Evolutionary conservation across 164 flowering plant species (phyloP).

Genomic region (Magnolia officinalis): DNA sequence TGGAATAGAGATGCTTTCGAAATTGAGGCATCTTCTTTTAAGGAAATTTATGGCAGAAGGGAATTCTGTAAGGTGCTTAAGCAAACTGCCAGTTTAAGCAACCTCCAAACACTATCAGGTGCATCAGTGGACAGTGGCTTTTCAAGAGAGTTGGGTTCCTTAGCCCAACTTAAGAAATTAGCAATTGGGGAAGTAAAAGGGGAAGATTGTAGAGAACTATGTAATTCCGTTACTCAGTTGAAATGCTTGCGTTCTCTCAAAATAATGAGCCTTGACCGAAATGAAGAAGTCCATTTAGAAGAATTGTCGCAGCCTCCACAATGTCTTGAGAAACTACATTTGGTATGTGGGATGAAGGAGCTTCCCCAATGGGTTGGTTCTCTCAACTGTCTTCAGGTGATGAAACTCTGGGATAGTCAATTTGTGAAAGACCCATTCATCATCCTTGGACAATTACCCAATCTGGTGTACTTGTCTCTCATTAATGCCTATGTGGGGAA

Average conservation of each 20-base stretch:
- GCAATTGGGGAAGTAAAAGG: constrained; percentile 12
- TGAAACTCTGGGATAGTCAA: not conserved
- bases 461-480: not conserved
- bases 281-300: not conserved
- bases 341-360: not conserved
- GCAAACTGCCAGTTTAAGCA: constrained; percentile 21
- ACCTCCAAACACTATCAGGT: constrained; percentile 18
- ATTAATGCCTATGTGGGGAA: not conserved
- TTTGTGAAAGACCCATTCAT: not conserved
- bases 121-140: constrained; percentile 13
- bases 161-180: constrained; percentile 27
- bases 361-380: not conserved
- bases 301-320: constrained; percentile 12
- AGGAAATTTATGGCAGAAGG: not conserved
- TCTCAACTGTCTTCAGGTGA: not conserved
- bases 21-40: constrained; percentile 34
- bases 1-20: constrained; percentile 18
- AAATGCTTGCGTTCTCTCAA: not conserved
- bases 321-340: not conserved
- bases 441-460: not conserved
- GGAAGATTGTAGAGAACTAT: constrained; percentile 17
- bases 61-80: constrained; percentile 2
- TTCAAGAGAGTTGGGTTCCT: constrained; percentile 10
- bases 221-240: not conserved
- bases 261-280: not conserved